Conservation (phyloP, 108 stramenopile species). For the Skeletonema potamos region DNA sequence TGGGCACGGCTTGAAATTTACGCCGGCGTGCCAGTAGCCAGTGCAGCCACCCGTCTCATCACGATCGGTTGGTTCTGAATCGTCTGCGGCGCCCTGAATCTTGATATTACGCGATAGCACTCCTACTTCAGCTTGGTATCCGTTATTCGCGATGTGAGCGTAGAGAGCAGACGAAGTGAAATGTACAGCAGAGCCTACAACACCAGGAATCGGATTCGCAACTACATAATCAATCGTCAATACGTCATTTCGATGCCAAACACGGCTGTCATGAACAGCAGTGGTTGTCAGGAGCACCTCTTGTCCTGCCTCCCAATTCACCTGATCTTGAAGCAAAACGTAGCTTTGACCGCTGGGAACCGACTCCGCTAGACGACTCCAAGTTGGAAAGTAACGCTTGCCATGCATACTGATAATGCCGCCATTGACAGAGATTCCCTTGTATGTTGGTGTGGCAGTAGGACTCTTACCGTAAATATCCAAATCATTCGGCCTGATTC, state of each 20-base stretch:
- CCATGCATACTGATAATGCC: constrained; percentile 35
- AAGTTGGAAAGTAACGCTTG: constrained; percentile 36
- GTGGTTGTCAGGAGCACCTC: constrained; percentile 44
- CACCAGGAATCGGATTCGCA: constrained; percentile 4
- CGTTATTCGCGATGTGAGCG: constrained; percentile 39
- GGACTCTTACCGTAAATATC: constrained; percentile 6
- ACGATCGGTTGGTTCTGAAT: constrained; percentile 49
- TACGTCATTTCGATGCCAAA: constrained; percentile 40
- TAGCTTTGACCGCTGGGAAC: constrained; percentile 12
- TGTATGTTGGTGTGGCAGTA: constrained; percentile 13
- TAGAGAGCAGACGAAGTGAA: constrained; percentile 20
- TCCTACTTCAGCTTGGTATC: constrained; percentile 60
- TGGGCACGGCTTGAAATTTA: constrained; percentile 24
- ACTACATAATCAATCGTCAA: constrained; percentile 20
- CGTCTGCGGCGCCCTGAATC: constrained; percentile 39
- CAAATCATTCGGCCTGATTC: constrained; percentile 17
- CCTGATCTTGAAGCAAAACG: constrained; percentile 37
- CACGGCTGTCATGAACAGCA: constrained; percentile 31
- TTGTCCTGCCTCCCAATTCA: constrained; percentile 52
- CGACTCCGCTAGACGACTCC: constrained; percentile 47
- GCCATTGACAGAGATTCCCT: constrained; percentile 48
- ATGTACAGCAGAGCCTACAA: constrained; percentile 29
- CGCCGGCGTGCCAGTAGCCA: constrained; percentile 6
- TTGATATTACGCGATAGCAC: constrained; percentile 47
- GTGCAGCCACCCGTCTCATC: constrained; percentile 28